Evolutionary conservation across 805 yeast genomes (phyloP), one percentile per base, ranked within the genome.

Genomic region (Candida patagonica): DNA sequence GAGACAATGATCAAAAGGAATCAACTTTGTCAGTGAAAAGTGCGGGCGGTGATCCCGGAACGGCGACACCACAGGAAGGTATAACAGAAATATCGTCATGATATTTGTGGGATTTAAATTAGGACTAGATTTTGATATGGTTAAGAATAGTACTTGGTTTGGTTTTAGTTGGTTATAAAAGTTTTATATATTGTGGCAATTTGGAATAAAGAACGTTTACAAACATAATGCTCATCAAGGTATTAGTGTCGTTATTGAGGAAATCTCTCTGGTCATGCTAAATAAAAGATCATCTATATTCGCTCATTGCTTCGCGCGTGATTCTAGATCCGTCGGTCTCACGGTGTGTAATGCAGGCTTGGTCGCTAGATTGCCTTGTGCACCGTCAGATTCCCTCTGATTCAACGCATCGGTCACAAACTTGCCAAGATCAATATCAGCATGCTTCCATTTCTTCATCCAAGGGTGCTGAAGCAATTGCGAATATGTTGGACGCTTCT

Each of bases 391-490:
- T 13, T 32, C 36, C n/a, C 26, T 25, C 26, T 31, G 26, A 19
- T 24, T 44, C 30, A 42, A n/a, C 5, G 44, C 42, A 27, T 39
- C 31, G 24, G 27, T 43, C 21, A 66, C 69, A 50, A 63, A 66
- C 12, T 40, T 56, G 8, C 61, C 67, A 54, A 65, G 48, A 36
- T 62, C 67, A 26, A 62, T 60, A 13, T 62, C 63, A 38, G 70
- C 56, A 50, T 71, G 70, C 6, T 33, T 6, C 24, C 27, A 13
- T 47, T 67, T 70, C 22, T 65, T 57, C 43, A 92, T 63, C 97
- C 98, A 92, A 2, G 92, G 92, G 56, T 85, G 94, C 26, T 73
- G 66, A 40, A 88, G 63, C 41, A 92, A 69, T 38, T 79, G 72
- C 1, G 76, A 73, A 57, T 92, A 92, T 2, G 78, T 73, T 13